Base-by-base conservation (phyloP, 371 early-diverging fungal species). In the Dinochytrium kinnereticum region DNA sequence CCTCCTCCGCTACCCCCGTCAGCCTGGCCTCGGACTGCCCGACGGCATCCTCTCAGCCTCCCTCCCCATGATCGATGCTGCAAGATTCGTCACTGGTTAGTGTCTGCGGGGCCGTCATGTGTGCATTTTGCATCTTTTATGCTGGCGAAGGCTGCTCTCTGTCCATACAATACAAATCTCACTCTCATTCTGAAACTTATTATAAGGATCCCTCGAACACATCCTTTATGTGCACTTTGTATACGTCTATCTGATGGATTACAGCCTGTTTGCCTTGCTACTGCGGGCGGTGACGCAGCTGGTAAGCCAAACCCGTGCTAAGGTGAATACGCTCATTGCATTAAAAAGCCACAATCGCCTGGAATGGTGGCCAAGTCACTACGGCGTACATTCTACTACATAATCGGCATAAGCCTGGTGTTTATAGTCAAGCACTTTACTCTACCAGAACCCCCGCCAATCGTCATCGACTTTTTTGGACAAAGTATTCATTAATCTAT, bases 391-490 rank as follows among this genome's bases (percentile, higher is more conserved):
- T 19, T 78, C 64, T 66, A 70, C 61, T 74, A 72, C 70, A 67
- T 78, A 37, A 7, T 72, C 36, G 69, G 74, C 37, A 68, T 72
- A 64, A 78, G 64, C 38, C 34, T 39, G 1, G 26, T 78, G 21
- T 78, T 78, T 50, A 34, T 74, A 40, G 53, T 69, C 33, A 68
- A 66, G 31, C 78, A 74, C 57, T 68, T 70, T 30, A 66, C 33
- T 3, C 26, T 24, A n/a, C 50, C 75, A 13, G 26, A 67, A 19
- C 57, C 61, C 21, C 57, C 51, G 1, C 59, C 72, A 31, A 50
- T 70, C 2, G 28, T 78, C 38, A 68, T 78, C 55, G 78, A 78
- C 66, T 78, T 74, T 39, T 74, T 78, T 64, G 78, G 75, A 21
- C 72, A 68, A 26, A 53, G 78, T 78, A 50, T 49, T 64, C 31